Evolutionary conservation across 768 basidiomycete species (phyloP).

Genomic region (Coprinopsis marcescibilis): DNA sequence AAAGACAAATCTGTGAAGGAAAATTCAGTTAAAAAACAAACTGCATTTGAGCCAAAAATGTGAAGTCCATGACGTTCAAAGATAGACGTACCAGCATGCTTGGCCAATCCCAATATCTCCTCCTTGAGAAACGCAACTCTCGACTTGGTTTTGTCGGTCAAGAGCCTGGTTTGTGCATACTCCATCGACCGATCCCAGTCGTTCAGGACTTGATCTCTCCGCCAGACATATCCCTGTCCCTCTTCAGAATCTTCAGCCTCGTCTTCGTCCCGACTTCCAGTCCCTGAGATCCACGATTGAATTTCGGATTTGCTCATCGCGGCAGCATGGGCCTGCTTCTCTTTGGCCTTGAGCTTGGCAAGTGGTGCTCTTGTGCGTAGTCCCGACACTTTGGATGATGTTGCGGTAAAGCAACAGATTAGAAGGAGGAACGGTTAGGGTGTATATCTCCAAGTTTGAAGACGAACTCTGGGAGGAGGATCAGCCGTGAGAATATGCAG

Average conservation of each 20-base stretch:
- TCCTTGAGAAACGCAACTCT: constrained; percentile 59
- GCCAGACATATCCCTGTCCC: constrained; percentile 33
- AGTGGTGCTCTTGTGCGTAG: constrained; percentile 21
- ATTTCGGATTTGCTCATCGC: constrained; percentile 50
- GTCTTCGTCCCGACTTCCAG: constrained; percentile 24
- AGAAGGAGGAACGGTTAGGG: not conserved
- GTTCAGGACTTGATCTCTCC: constrained; percentile 42
- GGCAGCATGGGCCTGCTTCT: constrained; percentile 28
- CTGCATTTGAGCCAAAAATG: no score
- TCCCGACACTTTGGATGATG: constrained; percentile 5
- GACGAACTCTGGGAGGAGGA: no score
- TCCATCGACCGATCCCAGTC: constrained; percentile 54
- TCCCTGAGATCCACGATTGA: constrained; percentile 57
- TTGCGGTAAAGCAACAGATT: not conserved
- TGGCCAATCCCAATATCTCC: constrained; percentile 51
- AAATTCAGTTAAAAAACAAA: no score
- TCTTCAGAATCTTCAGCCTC: constrained; percentile 26
- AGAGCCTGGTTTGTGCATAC: constrained; percentile 44
- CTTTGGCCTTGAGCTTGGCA: constrained; percentile 46
- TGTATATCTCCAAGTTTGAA: no score
- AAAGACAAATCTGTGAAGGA: constrained; percentile 64
- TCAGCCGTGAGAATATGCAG: no score
- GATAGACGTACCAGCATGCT: constrained; percentile 46
- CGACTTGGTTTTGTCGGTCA: constrained; percentile 47
- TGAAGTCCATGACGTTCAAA: constrained; percentile 8